phyloP scores from a whole-genome alignment of 257 asterid genomes.

The Capsicum baccatum region DNA sequence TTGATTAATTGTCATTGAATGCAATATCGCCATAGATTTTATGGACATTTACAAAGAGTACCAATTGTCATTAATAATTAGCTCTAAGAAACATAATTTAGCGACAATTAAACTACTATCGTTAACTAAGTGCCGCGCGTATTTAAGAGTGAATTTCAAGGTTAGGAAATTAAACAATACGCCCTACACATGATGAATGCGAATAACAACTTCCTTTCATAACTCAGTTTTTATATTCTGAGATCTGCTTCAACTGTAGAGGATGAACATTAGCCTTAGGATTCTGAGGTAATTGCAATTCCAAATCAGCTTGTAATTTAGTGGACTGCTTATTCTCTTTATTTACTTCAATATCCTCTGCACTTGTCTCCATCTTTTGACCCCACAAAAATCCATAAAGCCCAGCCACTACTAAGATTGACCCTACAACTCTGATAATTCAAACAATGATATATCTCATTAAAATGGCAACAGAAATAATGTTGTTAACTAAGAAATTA shows the following conservation, averaged over 20 bases:
- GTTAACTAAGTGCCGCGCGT: too few relatives aligned
- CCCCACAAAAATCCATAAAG: constrained; percentile 85
- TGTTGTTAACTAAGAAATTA: not conserved
- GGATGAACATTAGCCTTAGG: not conserved
- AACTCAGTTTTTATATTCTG: not conserved
- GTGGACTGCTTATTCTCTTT: constrained; percentile 21
- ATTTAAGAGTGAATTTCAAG: too few relatives aligned
- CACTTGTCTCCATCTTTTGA: constrained; percentile 40
- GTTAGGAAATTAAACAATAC: too few relatives aligned
- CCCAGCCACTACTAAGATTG: constrained; percentile 66
- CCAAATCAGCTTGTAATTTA: constrained; percentile 23
- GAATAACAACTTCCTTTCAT: not conserved
- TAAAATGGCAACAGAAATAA: not conserved
- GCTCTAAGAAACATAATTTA: too few relatives aligned
- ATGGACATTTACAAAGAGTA: too few relatives aligned
- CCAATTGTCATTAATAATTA: too few relatives aligned
- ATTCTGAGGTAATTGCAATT: constrained; percentile 27
- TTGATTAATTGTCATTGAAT: too few relatives aligned
- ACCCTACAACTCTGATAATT: constrained; percentile 61
- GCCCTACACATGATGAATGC: too few relatives aligned
- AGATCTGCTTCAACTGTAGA: not conserved
- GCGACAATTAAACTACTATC: too few relatives aligned
- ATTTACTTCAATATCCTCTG: not conserved
- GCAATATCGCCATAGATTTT: too few relatives aligned
- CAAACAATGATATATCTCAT: not conserved